Percentiles rank a stretch among this genome's conserved stretches.
Conservation (phyloP, 2,329 filamentous ascomycete species). For the Tolypocladium nubicola region DNA sequence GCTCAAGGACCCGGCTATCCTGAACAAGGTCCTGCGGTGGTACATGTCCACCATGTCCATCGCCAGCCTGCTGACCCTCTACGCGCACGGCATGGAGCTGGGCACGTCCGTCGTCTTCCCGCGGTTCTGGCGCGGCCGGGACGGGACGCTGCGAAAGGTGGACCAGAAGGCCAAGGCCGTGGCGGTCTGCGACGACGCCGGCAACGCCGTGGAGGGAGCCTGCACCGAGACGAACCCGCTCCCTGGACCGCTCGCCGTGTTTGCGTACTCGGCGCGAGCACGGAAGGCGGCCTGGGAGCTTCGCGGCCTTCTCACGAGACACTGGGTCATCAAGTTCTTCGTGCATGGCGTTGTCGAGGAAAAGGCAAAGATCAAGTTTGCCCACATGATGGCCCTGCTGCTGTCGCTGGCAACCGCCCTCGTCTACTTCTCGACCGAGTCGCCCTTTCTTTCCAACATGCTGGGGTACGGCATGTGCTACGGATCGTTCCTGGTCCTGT, state of each 20-base stretch:
- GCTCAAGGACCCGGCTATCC: constrained; percentile 66
- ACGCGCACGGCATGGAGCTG: constrained; percentile 62
- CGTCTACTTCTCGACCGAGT: constrained; percentile 55
- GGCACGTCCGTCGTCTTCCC: constrained; percentile 63
- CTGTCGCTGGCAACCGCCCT: constrained; percentile 44
- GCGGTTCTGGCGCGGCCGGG: constrained; percentile 45
- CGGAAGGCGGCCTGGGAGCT: constrained; percentile 32
- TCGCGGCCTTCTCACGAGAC: constrained; percentile 36
- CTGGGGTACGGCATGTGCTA: constrained; percentile 85
- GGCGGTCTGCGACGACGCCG: constrained; percentile 21
- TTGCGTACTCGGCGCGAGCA: constrained; percentile 14
- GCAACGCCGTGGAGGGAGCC: constrained; percentile 14
- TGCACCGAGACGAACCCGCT: constrained; percentile 16
- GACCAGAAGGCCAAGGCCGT: constrained; percentile 30
- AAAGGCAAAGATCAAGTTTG: constrained; percentile 42
- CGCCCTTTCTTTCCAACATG: constrained; percentile 61
- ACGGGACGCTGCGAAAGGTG: constrained; percentile 33
- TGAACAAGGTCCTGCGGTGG: constrained; percentile 73
- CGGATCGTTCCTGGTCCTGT: constrained; percentile 69
- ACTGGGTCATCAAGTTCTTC: constrained; percentile 39
- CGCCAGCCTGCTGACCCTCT: constrained; percentile 62
- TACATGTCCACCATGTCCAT: constrained; percentile 77
- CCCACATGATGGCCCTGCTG: constrained; percentile 45
- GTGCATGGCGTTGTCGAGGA: constrained; percentile 40
- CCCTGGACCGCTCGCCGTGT: constrained; percentile 22